Evolutionary conservation across 176 grass and related monocot species (phyloP), one percentile per base, ranked within the genome.

Genomic region (Panicum miliaceum): DNA sequence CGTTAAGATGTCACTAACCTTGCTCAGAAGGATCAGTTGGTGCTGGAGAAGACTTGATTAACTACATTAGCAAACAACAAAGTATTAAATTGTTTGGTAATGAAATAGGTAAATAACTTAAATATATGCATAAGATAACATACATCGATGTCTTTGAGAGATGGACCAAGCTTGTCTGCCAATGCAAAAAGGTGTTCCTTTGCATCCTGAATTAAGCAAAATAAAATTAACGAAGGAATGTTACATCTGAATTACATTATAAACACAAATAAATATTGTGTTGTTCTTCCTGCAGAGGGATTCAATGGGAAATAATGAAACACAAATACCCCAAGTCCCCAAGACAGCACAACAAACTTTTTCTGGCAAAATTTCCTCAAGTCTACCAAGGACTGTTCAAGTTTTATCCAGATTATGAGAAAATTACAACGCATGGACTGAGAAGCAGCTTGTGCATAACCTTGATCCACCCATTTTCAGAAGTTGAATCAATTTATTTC

Each of bases 151-250:
- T 94, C 96, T 38, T 88, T 88, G 71, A 98, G 73, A 68, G 96
- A 98, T 76, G 96, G 58, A 35, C 96, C 96, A 85, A 98, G 90
- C 87, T 98, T 92, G 84, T 96, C 91, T 77, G 85, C 96, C 70
- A 98, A 86, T 40, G 96, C 96, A 94, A 91, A 90, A 79, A 98
- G 96, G 79, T 98, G 92, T 34, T 98, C 93, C 86, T 98, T 98
- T 57, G 96, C 96, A 94, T 98, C 96, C 93, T 98, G 82, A 83
- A 58, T 79, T 81, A 83, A 73, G 22, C 12, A 82, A 83, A 82
- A 83, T 23, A 60, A 4, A 83, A 62, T 23, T 68, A 60, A 82
- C 83, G 60, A 78, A 79, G 26, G 58, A 76, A 79, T 61, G 52
- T 32, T 77, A 64, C 42, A 59, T 20, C 19, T 3, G 16, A 25